Evolutionary conservation across 345 rosid species (phyloP).

Genomic region (Citrus medica): DNA sequence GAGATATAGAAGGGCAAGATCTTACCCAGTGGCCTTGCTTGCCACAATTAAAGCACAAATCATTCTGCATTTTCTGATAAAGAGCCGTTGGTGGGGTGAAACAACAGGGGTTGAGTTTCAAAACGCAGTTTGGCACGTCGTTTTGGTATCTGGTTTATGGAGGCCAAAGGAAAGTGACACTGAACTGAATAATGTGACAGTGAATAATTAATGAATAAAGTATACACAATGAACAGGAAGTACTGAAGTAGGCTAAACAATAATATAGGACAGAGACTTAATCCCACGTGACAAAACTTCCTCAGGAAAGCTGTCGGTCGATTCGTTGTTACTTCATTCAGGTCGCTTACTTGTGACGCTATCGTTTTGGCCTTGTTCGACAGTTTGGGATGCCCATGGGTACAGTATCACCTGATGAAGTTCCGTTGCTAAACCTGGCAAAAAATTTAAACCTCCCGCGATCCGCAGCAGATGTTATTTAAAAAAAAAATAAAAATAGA

Average conservation of each 20-base stretch:
- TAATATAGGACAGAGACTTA: not conserved
- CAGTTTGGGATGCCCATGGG: too few relatives aligned
- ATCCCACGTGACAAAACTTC: not conserved
- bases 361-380: not conserved
- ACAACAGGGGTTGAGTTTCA: not conserved
- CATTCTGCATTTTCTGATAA: not conserved
- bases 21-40: constrained; percentile 14
- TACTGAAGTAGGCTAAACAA: not conserved
- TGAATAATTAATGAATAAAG: not conserved
- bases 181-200: not conserved
- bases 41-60: constrained; percentile 2
- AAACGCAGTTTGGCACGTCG: not conserved
- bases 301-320: not conserved
- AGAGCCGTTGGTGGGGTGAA: not conserved
- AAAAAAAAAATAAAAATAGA: too few relatives aligned
- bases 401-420: too few relatives aligned
- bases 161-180: not conserved
- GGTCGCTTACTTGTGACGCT: not conserved
- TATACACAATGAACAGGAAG: not conserved
- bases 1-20: constrained; percentile 12
- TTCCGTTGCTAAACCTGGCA: too few relatives aligned
- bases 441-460: too few relatives aligned
- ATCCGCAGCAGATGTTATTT: too few relatives aligned
- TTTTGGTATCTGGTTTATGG: not conserved
- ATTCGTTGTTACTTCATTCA: not conserved